Conservation (phyloP, 805 yeast species). For the Lipomyces spencermartinsiae region DNA sequence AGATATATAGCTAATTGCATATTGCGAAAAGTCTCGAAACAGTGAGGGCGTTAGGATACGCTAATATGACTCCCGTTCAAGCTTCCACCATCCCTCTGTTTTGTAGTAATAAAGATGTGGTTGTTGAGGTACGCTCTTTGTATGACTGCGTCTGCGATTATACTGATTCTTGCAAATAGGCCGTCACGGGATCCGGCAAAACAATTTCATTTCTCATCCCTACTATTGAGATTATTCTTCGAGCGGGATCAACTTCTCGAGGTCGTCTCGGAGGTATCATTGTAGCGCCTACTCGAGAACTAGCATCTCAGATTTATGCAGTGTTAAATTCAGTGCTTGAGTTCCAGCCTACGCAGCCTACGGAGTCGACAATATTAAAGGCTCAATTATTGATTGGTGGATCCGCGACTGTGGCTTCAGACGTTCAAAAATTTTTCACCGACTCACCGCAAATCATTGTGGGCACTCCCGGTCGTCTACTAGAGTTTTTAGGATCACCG, state of each 20-base stretch:
- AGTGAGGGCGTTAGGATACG: slow-evolving; percentile 73
- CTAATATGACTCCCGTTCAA: slow-evolving; percentile 93
- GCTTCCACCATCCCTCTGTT: slow-evolving; percentile 92
- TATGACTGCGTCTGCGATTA: not conserved
- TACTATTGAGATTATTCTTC: slow-evolving; percentile 62
- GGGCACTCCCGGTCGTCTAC: slow-evolving; percentile 90
- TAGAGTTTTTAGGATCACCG: slow-evolving; percentile 69
- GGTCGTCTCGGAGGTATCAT: slow-evolving; percentile 78
- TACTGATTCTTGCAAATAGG: slow-evolving; percentile 44
- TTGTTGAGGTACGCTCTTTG: slow-evolving; percentile 63
- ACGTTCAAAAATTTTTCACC: slow-evolving; percentile 62
- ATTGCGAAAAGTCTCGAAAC: slow-evolving; percentile 54
- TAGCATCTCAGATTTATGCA: slow-evolving; percentile 59
- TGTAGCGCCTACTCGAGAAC: slow-evolving; percentile 70
- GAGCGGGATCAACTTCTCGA: slow-evolving; percentile 45
- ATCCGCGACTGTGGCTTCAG: slow-evolving; percentile 62
- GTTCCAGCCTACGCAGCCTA: slow-evolving; percentile 60
- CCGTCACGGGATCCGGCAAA: slow-evolving; percentile 98
- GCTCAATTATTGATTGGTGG: slow-evolving; percentile 53
- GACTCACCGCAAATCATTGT: slow-evolving; percentile 74
- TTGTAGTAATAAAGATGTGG: slow-evolving; percentile 86
- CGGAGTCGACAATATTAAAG: slow-evolving; percentile 34
- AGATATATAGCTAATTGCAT: not conserved
- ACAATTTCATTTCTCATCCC: slow-evolving; percentile 91
- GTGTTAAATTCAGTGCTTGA: slow-evolving; percentile 68